phyloP scores from a whole-genome alignment of 2,329 filamentous ascomycete genomes.

The Cordyceps farinosa region DNA sequence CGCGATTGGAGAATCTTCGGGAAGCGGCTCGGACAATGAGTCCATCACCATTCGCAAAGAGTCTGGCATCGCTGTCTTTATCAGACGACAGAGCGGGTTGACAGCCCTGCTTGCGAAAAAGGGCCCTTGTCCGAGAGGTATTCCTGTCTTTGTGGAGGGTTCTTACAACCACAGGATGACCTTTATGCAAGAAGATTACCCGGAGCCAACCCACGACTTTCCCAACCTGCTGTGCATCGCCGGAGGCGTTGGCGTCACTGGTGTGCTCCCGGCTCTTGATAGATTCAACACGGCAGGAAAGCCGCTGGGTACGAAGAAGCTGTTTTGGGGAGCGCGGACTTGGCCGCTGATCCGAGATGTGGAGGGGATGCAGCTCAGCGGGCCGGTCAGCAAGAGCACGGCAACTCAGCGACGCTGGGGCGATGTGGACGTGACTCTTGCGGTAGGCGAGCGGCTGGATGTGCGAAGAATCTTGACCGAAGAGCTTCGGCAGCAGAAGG shows the following conservation, averaged over 20 bases:
- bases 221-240: constrained; percentile 29
- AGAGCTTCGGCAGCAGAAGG: constrained; percentile 23
- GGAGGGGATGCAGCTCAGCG: constrained; percentile 24
- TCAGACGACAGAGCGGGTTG: constrained; percentile 25
- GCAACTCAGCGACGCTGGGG: constrained; percentile 23
- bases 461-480: constrained; percentile 25
- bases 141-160: constrained; percentile 29
- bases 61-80: constrained; percentile 29
- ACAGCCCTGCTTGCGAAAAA: constrained; percentile 24
- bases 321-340: constrained; percentile 30
- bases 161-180: constrained; percentile 28
- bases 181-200: constrained; percentile 21
- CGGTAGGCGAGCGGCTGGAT: constrained; percentile 29
- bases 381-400: background rate
- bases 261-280: constrained; percentile 26
- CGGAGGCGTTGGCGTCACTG: constrained; percentile 32
- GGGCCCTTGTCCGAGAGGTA: constrained; percentile 17
- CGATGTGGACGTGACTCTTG: constrained; percentile 28
- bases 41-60: background rate
- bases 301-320: constrained; percentile 26
- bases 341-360: constrained; percentile 27
- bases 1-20: background rate
- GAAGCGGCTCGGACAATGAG: background rate
- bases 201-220: constrained; percentile 20
- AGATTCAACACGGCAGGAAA: constrained; percentile 22